These are phyloP conservation scores for Aspergillus persii DNA, from an alignment of 2,329 filamentous ascomycete species.

Conservation along the genomic window DNA sequence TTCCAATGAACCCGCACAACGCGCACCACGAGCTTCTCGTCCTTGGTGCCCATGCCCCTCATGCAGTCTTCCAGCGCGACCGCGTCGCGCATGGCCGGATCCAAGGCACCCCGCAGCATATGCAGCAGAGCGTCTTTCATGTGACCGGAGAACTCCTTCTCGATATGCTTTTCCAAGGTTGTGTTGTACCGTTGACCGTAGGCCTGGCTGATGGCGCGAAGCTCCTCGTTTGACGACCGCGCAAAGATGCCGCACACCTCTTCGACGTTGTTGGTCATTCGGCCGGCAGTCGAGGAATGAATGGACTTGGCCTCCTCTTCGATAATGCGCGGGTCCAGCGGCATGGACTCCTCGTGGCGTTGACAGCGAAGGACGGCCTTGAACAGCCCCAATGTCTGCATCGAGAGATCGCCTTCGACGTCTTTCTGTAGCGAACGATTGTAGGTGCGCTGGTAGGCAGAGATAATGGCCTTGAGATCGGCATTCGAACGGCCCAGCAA, in stretches of 20 bases:
- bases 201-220: slow-evolving; percentile 73
- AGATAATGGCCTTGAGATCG: slow-evolving; percentile 83
- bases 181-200: slow-evolving; percentile 73
- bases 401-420: slow-evolving; percentile 74
- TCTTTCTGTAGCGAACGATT: slow-evolving; percentile 65
- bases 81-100: slow-evolving; percentile 83
- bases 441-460: slow-evolving; percentile 68
- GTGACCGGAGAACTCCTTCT: slow-evolving; percentile 83
- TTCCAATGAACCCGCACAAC: slow-evolving; percentile 85
- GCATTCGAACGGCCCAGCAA: slow-evolving; percentile 81
- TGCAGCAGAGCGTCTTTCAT: slow-evolving; percentile 82
- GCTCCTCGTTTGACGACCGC: slow-evolving; percentile 73
- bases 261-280: slow-evolving; percentile 48
- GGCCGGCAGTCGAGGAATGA: slow-evolving; percentile 71
- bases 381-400: slow-evolving; percentile 85
- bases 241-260: slow-evolving; percentile 74
- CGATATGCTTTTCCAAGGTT: slow-evolving; percentile 70
- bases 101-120: slow-evolving; percentile 72
- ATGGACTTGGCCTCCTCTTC: slow-evolving; percentile 74
- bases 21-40: slow-evolving; percentile 72
- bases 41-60: slow-evolving; percentile 83
- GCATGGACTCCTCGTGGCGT: slow-evolving; percentile 73
- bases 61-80: slow-evolving; percentile 80
- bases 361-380: slow-evolving; percentile 73
- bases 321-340: slow-evolving; percentile 69